These are phyloP conservation scores for Aspergillus aculeatinus DNA, from an alignment of 2,329 filamentous ascomycete species.

Conservation along the genomic window DNA sequence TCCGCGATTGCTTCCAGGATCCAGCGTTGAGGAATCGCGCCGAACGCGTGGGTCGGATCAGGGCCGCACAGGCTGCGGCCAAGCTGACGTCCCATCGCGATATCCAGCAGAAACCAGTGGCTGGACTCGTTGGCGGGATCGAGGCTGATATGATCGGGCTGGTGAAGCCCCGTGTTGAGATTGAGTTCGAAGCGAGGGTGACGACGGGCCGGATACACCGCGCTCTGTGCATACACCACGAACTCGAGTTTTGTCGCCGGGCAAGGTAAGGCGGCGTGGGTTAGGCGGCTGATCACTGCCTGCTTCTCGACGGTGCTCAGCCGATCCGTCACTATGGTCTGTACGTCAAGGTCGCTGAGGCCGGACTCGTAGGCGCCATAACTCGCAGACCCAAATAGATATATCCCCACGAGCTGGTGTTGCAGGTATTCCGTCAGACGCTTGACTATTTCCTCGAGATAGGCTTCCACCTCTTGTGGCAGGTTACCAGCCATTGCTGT, in stretches of 20 bases:
- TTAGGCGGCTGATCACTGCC: conserved; percentile 10
- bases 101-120: conserved; percentile 17
- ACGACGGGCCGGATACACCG: conserved; percentile 10
- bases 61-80: conserved; percentile 14
- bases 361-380: conserved; percentile 15
- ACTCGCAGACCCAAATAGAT: conserved; percentile 15
- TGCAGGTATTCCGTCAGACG: conserved; percentile 9
- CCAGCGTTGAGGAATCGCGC: conserved; percentile 15
- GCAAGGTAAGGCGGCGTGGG: conserved; percentile 13
- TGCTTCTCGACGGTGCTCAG: conserved; percentile 9
- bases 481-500: conserved; percentile 9
- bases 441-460: conserved; percentile 4
- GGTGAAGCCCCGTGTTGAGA: conserved; percentile 7
- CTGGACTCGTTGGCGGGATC: conserved; percentile 15
- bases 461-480: conserved; percentile 7
- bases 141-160: conserved; percentile 14
- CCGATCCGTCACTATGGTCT: conserved; percentile 13
- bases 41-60: conserved; percentile 13
- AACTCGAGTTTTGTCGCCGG: conserved; percentile 17
- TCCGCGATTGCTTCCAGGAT: conserved; percentile 13
- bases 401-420: conserved; percentile 13
- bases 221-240: conserved; percentile 13
- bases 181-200: conserved; percentile 8
- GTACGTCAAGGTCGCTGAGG: conserved; percentile 11
- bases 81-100: conserved; percentile 17